These are phyloP conservation scores for Linnemannia hyalina DNA, from an alignment of 192 early-diverging fungal species.

Conservation along the genomic window DNA sequence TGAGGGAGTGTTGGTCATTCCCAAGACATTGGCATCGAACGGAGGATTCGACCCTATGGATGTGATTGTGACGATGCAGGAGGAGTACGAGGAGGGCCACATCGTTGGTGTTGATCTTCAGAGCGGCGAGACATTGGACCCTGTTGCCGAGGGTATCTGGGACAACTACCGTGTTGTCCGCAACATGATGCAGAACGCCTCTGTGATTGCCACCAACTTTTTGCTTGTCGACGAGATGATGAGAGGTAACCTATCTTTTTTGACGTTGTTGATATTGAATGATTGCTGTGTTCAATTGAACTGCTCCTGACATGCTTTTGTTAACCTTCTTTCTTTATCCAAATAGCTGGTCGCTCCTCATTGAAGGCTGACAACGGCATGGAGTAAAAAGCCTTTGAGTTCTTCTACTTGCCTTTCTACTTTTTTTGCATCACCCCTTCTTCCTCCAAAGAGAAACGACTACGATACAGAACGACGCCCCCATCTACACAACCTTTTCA, in stretches of 20 bases:
- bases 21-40: slow-evolving; percentile 96
- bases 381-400: slow-evolving; percentile 27
- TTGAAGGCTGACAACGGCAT: slow-evolving; percentile 51
- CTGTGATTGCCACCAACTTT: slow-evolving; percentile 98
- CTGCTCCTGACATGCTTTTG: background rate
- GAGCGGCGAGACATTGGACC: slow-evolving; percentile 95
- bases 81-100: slow-evolving; percentile 93
- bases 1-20: slow-evolving; percentile 95
- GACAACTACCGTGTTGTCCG: slow-evolving; percentile 98
- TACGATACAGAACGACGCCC: background rate
- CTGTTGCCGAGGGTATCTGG: slow-evolving; percentile 93
- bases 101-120: slow-evolving; percentile 94
- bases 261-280: background rate
- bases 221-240: slow-evolving; percentile 99
- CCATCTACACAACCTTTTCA: no score
- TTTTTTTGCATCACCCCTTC: background rate
- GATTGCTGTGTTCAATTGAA: background rate
- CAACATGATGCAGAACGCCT: slow-evolving; percentile 90
- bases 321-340: background rate
- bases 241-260: slow-evolving; percentile 70
- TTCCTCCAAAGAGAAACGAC: background rate
- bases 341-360: slow-evolving; percentile 48
- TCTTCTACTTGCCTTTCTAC: background rate
- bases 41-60: slow-evolving; percentile 97
- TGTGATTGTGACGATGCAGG: slow-evolving; percentile 92